Percentiles rank a stretch among this genome's conserved stretches.
Conservation (phyloP, 345 rosid genomes). For the Sisymbrium altissimum region DNA sequence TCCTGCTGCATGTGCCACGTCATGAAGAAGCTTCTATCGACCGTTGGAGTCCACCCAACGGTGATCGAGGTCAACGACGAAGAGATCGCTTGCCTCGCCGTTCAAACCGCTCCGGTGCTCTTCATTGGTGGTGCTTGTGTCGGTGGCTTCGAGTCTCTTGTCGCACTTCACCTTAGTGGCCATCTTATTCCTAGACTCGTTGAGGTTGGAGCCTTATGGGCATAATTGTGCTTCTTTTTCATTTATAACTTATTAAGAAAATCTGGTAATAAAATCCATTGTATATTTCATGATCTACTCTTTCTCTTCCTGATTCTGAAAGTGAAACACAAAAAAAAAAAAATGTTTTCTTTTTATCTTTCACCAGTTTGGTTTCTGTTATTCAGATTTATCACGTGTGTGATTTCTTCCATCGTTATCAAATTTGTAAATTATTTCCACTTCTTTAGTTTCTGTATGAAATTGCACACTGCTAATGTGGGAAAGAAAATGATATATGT, state of each 20-base stretch:
- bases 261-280: conserved; percentile 4
- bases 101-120: conserved; percentile 46
- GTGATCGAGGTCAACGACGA: conserved; percentile 84
- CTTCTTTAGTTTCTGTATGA: background rate
- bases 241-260: background rate
- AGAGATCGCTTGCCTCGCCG: conserved; percentile 50
- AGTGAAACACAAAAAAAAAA: background rate
- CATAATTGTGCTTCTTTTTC: background rate
- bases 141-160: conserved; percentile 91
- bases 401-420: conserved; percentile 7
- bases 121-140: conserved; percentile 83
- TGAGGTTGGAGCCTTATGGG: conserved; percentile 73
- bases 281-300: conserved; percentile 10
- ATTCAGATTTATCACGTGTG: conserved; percentile 4
- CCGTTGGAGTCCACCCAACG: conserved; percentile 86
- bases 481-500: background rate
- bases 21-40: conserved; percentile 73
- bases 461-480: background rate
- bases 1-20: conserved; percentile 98
- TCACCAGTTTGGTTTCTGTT: background rate
- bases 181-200: conserved; percentile 83
- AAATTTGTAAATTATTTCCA: background rate
- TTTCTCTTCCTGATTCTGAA: background rate
- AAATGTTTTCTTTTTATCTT: background rate
- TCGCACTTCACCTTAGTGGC: conserved; percentile 87